Evolutionary conservation across 2,329 filamentous ascomycete genomes (phyloP), one percentile per base, ranked within the genome.

Genomic region (Zymoseptoria tritici): DNA sequence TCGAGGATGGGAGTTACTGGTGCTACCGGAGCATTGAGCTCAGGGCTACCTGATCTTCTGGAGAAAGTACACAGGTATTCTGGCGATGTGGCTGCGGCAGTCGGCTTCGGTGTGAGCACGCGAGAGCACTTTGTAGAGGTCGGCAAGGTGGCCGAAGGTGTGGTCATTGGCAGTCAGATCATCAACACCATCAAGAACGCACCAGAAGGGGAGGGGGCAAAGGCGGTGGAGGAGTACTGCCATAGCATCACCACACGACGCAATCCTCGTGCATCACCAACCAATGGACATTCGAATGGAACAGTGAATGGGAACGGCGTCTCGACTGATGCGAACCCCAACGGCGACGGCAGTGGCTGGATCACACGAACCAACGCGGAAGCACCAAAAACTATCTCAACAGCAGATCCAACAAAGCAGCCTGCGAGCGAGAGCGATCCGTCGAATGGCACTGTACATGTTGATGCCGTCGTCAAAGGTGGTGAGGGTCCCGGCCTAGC

Each of bases 1-100:
- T 97, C 93, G 24, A 84, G 93, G 68, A 95, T 96, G 88, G 94
- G 94, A 68, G 93, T 97, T 59, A 99, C 94, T 9, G 94, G 94
- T 68, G 94, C 91, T 13, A 87, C 86, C 0, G 92, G 92, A 36
- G 86, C 85, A 24, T 78, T 99, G 70, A 96, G 90, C 75, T 81
- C 86, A 52, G 87, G 88, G 60, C 83, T 99, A 36, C 91, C 92
- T 13, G 86, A 89, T 56, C 83, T 99, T 46, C 80, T 99, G 60
- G 83, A 84, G 59, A 86, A 90, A 49, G 94, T 99, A 24, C 94
- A 96, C 79, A 87, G 88, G 73, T 96, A 93, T 77, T 96, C 92
- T 52, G 91, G 91, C 49, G 89, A 94, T 75, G 87, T 91, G 66
- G 92, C 94, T 19, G 89, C 92, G 11, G 94, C 92, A 1, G 89